Evolutionary conservation across 768 basidiomycete genomes (phyloP).

Genomic region (Lactarius tabidus): DNA sequence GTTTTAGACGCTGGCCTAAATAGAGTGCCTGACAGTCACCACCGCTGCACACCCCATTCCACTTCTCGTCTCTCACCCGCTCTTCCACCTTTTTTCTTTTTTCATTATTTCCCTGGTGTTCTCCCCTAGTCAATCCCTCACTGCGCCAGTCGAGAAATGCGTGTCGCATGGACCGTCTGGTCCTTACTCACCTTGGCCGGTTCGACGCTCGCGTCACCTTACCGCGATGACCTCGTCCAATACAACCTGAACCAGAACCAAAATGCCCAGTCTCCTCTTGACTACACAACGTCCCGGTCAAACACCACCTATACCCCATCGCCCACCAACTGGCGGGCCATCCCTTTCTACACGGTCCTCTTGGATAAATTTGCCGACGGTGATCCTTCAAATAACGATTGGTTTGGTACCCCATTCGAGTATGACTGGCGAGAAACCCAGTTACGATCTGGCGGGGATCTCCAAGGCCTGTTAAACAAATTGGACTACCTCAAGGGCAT

Average conservation of each 20-base stretch:
- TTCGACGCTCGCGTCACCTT: constrained; percentile 56
- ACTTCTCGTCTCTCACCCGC: constrained; percentile 3
- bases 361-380: constrained; percentile 95
- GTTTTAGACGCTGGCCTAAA: not conserved
- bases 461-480: constrained; percentile 66
- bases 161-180: constrained; percentile 40
- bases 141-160: constrained; percentile 6
- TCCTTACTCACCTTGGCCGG: constrained; percentile 38
- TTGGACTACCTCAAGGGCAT: constrained; percentile 89
- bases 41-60: not conserved
- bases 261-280: constrained; percentile 57
- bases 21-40: not conserved
- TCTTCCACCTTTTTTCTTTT: constrained; percentile 3
- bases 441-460: constrained; percentile 84
- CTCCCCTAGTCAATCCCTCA: not conserved
- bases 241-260: constrained; percentile 82
- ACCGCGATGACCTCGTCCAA: constrained; percentile 55
- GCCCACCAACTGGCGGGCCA: constrained; percentile 78
- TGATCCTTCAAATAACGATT: constrained; percentile 89
- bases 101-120: constrained; percentile 29
- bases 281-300: constrained; percentile 61
- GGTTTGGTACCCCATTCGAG: constrained; percentile 74
- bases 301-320: constrained; percentile 72
- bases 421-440: constrained; percentile 86
- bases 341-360: constrained; percentile 78